phyloP scores from a whole-genome alignment of 2,329 filamentous ascomycete species.

The Ceratocystis harringtonii region DNA sequence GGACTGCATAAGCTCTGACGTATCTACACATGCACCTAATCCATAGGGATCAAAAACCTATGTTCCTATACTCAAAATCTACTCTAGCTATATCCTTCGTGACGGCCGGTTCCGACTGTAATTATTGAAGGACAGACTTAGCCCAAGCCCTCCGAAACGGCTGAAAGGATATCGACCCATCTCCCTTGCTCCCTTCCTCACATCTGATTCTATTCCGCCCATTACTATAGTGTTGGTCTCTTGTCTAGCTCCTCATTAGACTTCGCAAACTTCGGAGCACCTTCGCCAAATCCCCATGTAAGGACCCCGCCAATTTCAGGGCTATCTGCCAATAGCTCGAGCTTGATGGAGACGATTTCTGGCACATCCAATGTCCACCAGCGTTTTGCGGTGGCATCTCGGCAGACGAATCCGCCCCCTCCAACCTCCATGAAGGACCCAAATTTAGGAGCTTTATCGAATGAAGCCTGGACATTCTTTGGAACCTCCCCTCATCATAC shows the following conservation, averaged over 20 bases:
- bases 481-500: slow-evolving; percentile 35
- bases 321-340: slow-evolving; percentile 40
- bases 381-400: slow-evolving; percentile 40
- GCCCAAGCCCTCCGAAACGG: not conserved
- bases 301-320: slow-evolving; percentile 53
- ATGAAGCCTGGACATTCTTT: slow-evolving; percentile 39
- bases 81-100: not conserved
- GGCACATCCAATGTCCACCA: slow-evolving; percentile 66
- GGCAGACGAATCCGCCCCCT: slow-evolving; percentile 52
- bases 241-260: slow-evolving; percentile 18
- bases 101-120: not conserved
- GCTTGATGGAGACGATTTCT: slow-evolving; percentile 45
- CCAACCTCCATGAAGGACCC: slow-evolving; percentile 40
- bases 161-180: not conserved
- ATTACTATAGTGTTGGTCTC: slow-evolving; percentile 11
- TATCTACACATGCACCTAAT: not conserved
- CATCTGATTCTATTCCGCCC: not conserved
- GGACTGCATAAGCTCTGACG: not conserved
- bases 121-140: not conserved
- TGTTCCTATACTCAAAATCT: not conserved
- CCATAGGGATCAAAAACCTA: not conserved
- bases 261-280: slow-evolving; percentile 32
- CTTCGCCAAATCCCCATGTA: slow-evolving; percentile 61
- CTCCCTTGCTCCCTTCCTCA: not conserved
- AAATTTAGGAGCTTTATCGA: slow-evolving; percentile 36